Evolutionary conservation across 768 basidiomycete species (phyloP), one percentile per base, ranked within the genome.

Genomic region (Lyophyllum atratum): DNA sequence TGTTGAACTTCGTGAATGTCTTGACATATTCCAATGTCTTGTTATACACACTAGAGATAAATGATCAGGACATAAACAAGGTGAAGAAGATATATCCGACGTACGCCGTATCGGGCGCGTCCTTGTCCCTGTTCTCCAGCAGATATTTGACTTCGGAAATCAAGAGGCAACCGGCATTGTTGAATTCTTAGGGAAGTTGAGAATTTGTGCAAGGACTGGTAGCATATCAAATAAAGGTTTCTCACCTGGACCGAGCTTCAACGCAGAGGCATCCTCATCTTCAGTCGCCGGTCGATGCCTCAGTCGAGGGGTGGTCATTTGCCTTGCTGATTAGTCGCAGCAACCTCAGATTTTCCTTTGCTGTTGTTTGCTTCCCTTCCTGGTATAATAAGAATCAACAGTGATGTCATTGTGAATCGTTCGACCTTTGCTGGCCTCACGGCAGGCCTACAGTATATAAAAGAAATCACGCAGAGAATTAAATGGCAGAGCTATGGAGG

Each of bases 71-170:
- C n/a, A 58, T 8, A 31, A 47, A 14, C 31, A 53, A 48, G 25
- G 29, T 14, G 4, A 10, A 5, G 6, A 10, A 45, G n/a, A n/a
- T n/a, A 26, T 58, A 33, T 7, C 29, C 12, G 17, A 76, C 87
- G 58, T 67, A 93, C 93, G 86, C 84, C 55, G 92, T 93, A 66
- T 93, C 92, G 8, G 92, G 92, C 2, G 90, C 89, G 65, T 91
- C 89, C 72, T 93, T 90, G 73, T 92, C 87, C 63, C 91, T 78
- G 76, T 91, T 90, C 72, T 93, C 92, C 26, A 96, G 77, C 47
- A 96, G 76, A 69, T 94, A 91, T 68, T 93, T 93, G 69, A 95
- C 94, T 68, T 96, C 94, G 1, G 92, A 93, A 58, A 95, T 93
- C 64, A 94, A 81, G 67, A 96, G 71, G 71, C 91, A 93, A 79